A percentile compares a stretch with the other conserved stretches of the same genome.
Conservation (phyloP, 495 filamentous ascomycete genomes). For the Extremus antarcticus region DNA sequence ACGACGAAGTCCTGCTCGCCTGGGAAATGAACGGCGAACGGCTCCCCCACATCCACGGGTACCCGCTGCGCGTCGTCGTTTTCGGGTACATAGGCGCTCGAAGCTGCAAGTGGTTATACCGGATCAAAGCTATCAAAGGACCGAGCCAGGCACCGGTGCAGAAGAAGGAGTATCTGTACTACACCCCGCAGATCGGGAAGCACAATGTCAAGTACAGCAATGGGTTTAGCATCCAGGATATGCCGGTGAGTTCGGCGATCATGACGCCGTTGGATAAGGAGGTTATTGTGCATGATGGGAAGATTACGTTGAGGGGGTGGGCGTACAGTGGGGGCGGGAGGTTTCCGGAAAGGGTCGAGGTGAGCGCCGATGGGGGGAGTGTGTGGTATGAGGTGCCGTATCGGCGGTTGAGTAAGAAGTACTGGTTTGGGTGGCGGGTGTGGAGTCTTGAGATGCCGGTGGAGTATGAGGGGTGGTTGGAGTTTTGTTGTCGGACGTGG, state of each 20-base stretch:
- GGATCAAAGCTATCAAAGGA: constrained; percentile 39
- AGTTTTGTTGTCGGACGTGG: constrained; percentile 47
- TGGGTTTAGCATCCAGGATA: constrained; percentile 46
- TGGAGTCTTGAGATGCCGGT: constrained; percentile 45
- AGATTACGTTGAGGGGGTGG: constrained; percentile 44
- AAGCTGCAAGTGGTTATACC: constrained; percentile 48
- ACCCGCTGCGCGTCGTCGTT: constrained; percentile 50
- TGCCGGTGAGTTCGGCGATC: constrained; percentile 52
- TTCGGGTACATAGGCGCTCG: constrained; percentile 53
- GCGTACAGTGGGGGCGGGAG: constrained; percentile 49
- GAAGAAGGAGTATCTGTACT: constrained; percentile 49
- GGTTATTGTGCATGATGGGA: constrained; percentile 44
- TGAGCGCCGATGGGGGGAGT: constrained; percentile 46
- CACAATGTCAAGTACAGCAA: constrained; percentile 42
- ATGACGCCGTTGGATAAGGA: constrained; percentile 36
- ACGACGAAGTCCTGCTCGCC: constrained; percentile 54
- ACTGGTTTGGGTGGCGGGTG: constrained; percentile 43
- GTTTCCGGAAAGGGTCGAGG: constrained; percentile 49
- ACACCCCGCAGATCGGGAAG: constrained; percentile 48
- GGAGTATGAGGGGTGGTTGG: constrained; percentile 50
- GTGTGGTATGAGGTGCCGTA: constrained; percentile 47
- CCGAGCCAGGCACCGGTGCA: constrained; percentile 33
- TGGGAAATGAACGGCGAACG: constrained; percentile 63
- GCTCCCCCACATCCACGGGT: constrained; percentile 55
- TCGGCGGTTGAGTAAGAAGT: constrained; percentile 42